Base-by-base conservation (phyloP, 2,329 filamentous ascomycete species). In the Diaporthe ampelina region DNA sequence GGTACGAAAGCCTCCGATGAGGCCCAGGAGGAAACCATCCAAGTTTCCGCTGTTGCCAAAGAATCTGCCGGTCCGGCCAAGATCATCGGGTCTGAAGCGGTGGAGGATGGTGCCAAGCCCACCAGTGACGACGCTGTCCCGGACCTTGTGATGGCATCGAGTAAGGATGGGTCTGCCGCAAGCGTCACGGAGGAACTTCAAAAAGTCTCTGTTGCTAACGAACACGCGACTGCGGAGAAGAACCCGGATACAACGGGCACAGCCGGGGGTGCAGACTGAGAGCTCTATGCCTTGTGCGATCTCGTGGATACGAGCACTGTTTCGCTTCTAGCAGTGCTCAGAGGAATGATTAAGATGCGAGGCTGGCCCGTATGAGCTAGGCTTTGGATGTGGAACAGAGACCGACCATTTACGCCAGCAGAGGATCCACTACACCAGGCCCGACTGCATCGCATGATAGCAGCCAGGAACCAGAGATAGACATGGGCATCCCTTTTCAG, bases 111-210 rank as follows among this genome's bases (percentile, higher is more conserved):
- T n/a, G 4, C 4, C n/a, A n/a, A 63, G 15, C 10, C 21, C 11
- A 35, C 43, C 4, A 57, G 35, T 8, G 17, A 56, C 4, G 21
- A 19, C n/a, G 17, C 4, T 15, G 32, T 7, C 13, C 21, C 54
- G n/a, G 32, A 63, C 8, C 15, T 26, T 48, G 37, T 54, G 45
- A 32, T 29, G 56, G 24, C 26, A 21, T 40, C n/a, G 50, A 63
- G 45, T 32, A 50, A 32, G n/a, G n/a, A 63, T 35, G 70, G n/a
- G 17, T 40, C 37, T 17, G 24, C 35, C n/a, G 32, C 21, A 19
- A 59, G 24, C 37, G 70, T 63, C 32, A 43, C 50, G 19, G 50
- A 63, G 19, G 45, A 54, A 10, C 21, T 72, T 11, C 32, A 54
- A 56, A 63, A 43, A 21, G 57, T 35, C 43, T 56, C 57, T 24